phyloP scores from a whole-genome alignment of 805 yeast genomes.

The Yarrowia sp. region DNA sequence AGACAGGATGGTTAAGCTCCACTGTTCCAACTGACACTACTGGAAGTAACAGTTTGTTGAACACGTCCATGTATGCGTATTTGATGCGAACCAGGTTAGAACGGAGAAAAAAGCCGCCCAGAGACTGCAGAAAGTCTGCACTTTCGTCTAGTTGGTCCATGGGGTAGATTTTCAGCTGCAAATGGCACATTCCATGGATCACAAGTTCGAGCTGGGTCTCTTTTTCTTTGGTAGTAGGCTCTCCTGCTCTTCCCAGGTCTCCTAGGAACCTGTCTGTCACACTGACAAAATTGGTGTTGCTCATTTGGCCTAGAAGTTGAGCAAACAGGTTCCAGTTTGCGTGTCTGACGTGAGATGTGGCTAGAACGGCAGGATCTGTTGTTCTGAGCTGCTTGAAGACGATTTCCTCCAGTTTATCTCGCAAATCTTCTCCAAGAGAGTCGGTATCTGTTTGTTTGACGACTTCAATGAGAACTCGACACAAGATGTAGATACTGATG shows the following conservation, averaged over 20 bases:
- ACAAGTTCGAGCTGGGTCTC: slow-evolving; percentile 68
- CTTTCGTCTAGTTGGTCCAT: slow-evolving; percentile 88
- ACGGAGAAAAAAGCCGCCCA: slow-evolving; percentile 74
- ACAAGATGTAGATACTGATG: slow-evolving; percentile 81
- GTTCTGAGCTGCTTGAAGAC: slow-evolving; percentile 85
- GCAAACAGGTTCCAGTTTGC: slow-evolving; percentile 95
- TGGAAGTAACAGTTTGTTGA: slow-evolving; percentile 71
- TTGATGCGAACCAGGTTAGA: slow-evolving; percentile 65
- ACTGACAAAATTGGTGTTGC: slow-evolving; percentile 73
- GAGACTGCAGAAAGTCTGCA: slow-evolving; percentile 82
- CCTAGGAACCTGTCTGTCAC: slow-evolving; percentile 94
- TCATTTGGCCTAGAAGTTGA: slow-evolving; percentile 84
- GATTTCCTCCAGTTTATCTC: slow-evolving; percentile 84
- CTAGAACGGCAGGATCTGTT: slow-evolving; percentile 72
- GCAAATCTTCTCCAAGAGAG: slow-evolving; percentile 71
- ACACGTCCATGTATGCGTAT: slow-evolving; percentile 81
- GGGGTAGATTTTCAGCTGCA: slow-evolving; percentile 77
- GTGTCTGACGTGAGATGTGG: slow-evolving; percentile 71
- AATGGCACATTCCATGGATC: slow-evolving; percentile 87
- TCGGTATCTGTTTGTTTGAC: slow-evolving; percentile 82
- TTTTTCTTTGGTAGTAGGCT: slow-evolving; percentile 46
- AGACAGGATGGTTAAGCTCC: slow-evolving; percentile 91
- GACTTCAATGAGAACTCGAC: slow-evolving; percentile 89
- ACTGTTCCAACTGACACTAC: slow-evolving; percentile 85
- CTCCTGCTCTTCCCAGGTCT: slow-evolving; percentile 80